phyloP scores from a whole-genome alignment of 129 eudicot genomes.

The carrot (Daucus carota) region DNA sequence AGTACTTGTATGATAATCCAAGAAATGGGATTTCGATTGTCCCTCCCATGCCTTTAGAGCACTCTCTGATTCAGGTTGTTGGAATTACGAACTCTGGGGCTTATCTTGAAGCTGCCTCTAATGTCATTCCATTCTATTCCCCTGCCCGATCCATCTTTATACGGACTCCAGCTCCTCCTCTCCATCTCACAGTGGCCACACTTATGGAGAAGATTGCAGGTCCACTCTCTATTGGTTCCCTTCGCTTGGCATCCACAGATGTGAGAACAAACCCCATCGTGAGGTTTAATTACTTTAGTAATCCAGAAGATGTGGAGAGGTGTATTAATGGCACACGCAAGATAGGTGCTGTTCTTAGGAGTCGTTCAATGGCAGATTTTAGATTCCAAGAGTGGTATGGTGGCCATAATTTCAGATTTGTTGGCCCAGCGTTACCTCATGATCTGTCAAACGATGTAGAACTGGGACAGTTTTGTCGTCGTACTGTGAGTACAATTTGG shows the following conservation, averaged over 20 bases:
- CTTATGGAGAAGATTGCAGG: conserved; percentile 70
- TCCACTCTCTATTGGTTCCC: conserved; percentile 62
- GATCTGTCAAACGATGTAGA: conserved; percentile 35
- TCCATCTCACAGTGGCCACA: conserved; percentile 71
- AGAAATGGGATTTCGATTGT: conserved; percentile 79
- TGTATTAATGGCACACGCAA: conserved; percentile 69
- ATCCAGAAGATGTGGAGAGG: conserved; percentile 49
- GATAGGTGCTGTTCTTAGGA: conserved; percentile 54
- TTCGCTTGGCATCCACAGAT: conserved; percentile 66
- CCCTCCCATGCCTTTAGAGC: conserved; percentile 66
- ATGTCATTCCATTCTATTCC: conserved; percentile 48
- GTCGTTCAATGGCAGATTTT: conserved; percentile 67
- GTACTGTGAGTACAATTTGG: conserved; percentile 91
- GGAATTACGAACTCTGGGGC: conserved; percentile 80
- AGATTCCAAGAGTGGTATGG: conserved; percentile 53
- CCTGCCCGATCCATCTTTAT: conserved; percentile 40
- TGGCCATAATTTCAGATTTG: conserved; percentile 55
- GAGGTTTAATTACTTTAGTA: conserved; percentile 67
- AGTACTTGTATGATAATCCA: conserved; percentile 65
- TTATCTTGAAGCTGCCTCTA: conserved; percentile 77
- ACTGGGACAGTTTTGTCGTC: conserved; percentile 65
- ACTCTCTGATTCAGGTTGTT: conserved; percentile 83
- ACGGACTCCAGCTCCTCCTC: conserved; percentile 34
- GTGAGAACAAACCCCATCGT: conserved; percentile 59
- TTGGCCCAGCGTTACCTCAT: conserved; percentile 67